Evolutionary conservation across 2,329 filamentous ascomycete species (phyloP).

Genomic region (Rosellinia necatrix): DNA sequence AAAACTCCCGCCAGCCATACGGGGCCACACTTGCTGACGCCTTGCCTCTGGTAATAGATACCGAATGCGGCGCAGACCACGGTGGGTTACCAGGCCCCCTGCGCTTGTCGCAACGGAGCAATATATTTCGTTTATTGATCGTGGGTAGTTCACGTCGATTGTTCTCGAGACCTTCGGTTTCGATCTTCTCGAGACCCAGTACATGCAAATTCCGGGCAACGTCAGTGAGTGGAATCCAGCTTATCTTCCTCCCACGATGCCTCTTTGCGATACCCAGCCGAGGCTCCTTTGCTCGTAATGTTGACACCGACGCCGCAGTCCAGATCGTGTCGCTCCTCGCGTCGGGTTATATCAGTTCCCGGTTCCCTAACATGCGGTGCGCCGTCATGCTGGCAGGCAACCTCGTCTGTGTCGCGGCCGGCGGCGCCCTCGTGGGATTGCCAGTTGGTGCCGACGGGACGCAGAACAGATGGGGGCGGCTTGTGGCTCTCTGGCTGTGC

Average conservation of each 20-base stretch:
- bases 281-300: too few species aligned
- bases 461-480: constrained; percentile 58
- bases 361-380: constrained; percentile 54
- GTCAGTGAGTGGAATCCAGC: constrained; percentile 37
- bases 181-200: constrained; percentile 56
- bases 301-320: constrained; percentile 34
- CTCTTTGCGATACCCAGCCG: background rate
- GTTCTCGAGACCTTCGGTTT: constrained; percentile 42
- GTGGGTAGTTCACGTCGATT: constrained; percentile 36
- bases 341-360: constrained; percentile 57
- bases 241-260: background rate
- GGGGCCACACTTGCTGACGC: background rate
- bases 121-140: background rate
- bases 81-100: constrained; percentile 26
- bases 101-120: background rate
- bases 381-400: constrained; percentile 61
- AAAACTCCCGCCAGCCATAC: background rate
- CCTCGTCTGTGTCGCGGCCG: constrained; percentile 57
- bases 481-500: constrained; percentile 61
- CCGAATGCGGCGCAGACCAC: constrained; percentile 62
- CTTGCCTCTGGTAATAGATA: constrained; percentile 37
- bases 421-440: constrained; percentile 57
- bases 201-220: constrained; percentile 65
- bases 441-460: constrained; percentile 42
- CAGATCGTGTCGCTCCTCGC: constrained; percentile 58